Base-by-base conservation (phyloP, 768 basidiomycete genomes). In the Rhodotorula graminis region DNA sequence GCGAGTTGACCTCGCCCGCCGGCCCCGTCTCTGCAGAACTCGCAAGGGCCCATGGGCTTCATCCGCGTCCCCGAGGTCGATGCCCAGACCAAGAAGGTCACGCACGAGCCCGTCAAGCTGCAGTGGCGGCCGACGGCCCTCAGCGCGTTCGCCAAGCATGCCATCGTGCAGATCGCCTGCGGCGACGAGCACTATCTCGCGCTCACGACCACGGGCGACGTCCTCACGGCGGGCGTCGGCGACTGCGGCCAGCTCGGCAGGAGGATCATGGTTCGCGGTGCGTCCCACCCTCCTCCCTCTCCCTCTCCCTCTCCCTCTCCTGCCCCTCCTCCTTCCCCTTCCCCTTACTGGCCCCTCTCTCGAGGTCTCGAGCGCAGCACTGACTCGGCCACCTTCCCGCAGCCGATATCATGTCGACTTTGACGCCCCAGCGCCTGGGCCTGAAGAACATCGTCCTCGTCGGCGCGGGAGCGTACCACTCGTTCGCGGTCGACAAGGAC, bases 171-270 rank as follows among this genome's bases (percentile, higher is more conserved):
- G 25, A 85, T 93, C 65, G 90, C 87, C 8, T 87, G 89, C 44
- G 95, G 95, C 31, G 86, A 86, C 80, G 93, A 98, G 78, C 95
- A 97, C 80, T 84, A 96, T 37, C 82, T 98, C 67, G 90, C 93
- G 19, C 84, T 97, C 50, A 95, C 93, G 9, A 90, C 89, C 0
- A 89, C 90, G 67, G 95, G 95, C 16, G 87, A 88, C 77, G 87
- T 98, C 65, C 92, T 90, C 78, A 87, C 91, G 10, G 91, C 91
- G 87, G 95, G 95, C 18, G 90, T 90, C 53, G 91, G 92, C 61
- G 91, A 95, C 80, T 89, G 93, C 78, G 87, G 88, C 63, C 93
- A 95, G 76, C 88, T 98, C 46, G 95, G 95, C 59, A 88, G 94
- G 67, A 90, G 90, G 79, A 89, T 95, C 66, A 84, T 93, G 90